These are phyloP conservation scores for Beauveria brongniartii DNA, from an alignment of 2,329 filamentous ascomycete genomes.

Conservation along the genomic window DNA sequence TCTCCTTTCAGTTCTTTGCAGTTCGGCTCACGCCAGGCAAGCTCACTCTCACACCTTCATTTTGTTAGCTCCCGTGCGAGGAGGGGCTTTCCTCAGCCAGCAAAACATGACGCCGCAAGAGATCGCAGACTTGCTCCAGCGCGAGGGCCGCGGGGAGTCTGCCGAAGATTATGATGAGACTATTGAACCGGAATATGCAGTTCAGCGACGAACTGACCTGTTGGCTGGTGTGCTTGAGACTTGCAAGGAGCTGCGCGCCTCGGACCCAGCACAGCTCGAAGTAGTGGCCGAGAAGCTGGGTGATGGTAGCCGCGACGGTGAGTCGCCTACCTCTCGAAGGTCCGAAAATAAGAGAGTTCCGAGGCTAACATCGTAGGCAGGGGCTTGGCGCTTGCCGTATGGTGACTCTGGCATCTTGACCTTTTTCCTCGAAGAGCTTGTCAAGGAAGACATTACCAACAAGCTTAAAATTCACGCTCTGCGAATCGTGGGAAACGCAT, in stretches of 20 bases:
- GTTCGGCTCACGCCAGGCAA: background rate
- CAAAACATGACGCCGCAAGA: slow-evolving; percentile 28
- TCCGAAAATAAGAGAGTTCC: background rate
- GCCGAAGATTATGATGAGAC: slow-evolving; percentile 21
- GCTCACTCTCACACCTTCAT: background rate
- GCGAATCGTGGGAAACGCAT: slow-evolving; percentile 53
- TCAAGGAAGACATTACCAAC: slow-evolving; percentile 28
- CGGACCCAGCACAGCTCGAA: slow-evolving; percentile 35
- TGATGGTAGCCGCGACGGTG: slow-evolving; percentile 48
- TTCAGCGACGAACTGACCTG: slow-evolving; percentile 19
- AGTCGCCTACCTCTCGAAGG: slow-evolving; percentile 18
- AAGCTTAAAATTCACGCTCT: slow-evolving; percentile 46
- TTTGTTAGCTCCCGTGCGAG: background rate
- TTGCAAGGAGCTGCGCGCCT: slow-evolving; percentile 33
- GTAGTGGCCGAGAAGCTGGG: slow-evolving; percentile 43
- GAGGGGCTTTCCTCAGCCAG: background rate
- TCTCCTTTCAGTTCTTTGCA: background rate
- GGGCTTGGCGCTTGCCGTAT: slow-evolving; percentile 50
- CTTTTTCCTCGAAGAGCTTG: slow-evolving; percentile 44
- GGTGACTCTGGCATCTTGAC: slow-evolving; percentile 50
- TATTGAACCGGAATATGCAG: slow-evolving; percentile 17
- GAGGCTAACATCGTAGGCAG: slow-evolving; percentile 13
- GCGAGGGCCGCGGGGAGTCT: slow-evolving; percentile 22
- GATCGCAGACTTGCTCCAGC: slow-evolving; percentile 28
- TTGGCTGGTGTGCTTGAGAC: slow-evolving; percentile 31